Conservation (phyloP, 2,329 filamentous ascomycete genomes). For the Pseudogymnoascus sp. region DNA sequence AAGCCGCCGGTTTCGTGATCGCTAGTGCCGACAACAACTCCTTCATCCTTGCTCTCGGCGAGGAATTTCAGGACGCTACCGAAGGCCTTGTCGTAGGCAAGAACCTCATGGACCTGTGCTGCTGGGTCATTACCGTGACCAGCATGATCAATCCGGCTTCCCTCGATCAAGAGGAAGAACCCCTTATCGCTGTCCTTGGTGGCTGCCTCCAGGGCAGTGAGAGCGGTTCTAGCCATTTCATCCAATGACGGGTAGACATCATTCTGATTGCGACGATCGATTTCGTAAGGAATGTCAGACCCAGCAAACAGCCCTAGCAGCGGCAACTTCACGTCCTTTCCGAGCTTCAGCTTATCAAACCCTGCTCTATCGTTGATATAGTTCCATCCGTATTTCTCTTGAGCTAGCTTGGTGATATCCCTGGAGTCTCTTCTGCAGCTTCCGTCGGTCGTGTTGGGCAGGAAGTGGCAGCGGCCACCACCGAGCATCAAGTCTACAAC, state of each 20-base stretch:
- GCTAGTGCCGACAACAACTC: constrained; percentile 78
- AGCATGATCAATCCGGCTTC: constrained; percentile 90
- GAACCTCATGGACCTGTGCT: constrained; percentile 79
- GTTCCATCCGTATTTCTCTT: constrained; percentile 66
- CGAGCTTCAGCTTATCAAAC: constrained; percentile 66
- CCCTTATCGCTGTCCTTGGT: constrained; percentile 79
- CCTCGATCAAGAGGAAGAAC: constrained; percentile 98
- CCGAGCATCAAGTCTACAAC: constrained; percentile 89
- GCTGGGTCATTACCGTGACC: constrained; percentile 79
- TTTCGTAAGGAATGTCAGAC: constrained; percentile 81
- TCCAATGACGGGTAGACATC: constrained; percentile 79
- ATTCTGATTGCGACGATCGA: constrained; percentile 73
- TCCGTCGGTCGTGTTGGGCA: constrained; percentile 70
- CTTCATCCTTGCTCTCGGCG: constrained; percentile 60
- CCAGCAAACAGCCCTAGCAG: constrained; percentile 77
- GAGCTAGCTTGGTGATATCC: constrained; percentile 66
- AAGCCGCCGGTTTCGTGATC: constrained; percentile 96
- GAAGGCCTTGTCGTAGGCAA: constrained; percentile 91
- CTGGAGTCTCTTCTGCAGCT: constrained; percentile 73
- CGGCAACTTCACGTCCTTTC: constrained; percentile 63
- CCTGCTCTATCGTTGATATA: constrained; percentile 64
- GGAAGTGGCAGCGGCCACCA: constrained; percentile 86
- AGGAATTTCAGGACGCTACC: constrained; percentile 77
- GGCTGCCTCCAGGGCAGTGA: constrained; percentile 70
- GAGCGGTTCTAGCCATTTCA: constrained; percentile 81